Percentiles rank a stretch among this genome's conserved stretches.
phyloP scores from a whole-genome alignment of 2,329 filamentous ascomycete genomes.

The Fusarium sp. region DNA sequence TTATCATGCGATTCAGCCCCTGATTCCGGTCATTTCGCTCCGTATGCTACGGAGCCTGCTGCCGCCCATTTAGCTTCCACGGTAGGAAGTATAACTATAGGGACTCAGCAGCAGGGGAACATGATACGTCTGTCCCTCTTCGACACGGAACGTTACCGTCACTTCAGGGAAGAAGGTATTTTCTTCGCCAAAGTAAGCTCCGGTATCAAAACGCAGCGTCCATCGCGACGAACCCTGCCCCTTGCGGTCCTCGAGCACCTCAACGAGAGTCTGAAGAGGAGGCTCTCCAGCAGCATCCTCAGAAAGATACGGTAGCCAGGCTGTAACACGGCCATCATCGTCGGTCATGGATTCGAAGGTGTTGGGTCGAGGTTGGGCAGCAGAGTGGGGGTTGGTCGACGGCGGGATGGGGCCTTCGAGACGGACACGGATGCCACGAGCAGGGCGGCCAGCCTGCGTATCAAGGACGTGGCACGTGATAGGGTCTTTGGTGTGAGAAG shows the following conservation, averaged over 20 bases:
- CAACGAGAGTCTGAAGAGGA: constrained; percentile 66
- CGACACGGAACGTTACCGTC: constrained; percentile 63
- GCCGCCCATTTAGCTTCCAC: constrained; percentile 68
- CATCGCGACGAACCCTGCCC: constrained; percentile 64
- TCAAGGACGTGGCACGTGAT: constrained; percentile 92
- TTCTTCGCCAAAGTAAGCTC: constrained; percentile 73
- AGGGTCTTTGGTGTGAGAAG: constrained; percentile 61
- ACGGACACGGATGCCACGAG: constrained; percentile 71
- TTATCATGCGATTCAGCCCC: not conserved
- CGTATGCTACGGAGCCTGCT: not conserved
- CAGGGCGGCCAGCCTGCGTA: constrained; percentile 78
- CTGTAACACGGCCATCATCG: constrained; percentile 77
- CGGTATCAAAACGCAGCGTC: constrained; percentile 79
- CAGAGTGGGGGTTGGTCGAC: constrained; percentile 40
- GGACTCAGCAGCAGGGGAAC: constrained; percentile 81
- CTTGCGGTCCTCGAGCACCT: constrained; percentile 60
- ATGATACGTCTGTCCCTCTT: constrained; percentile 76
- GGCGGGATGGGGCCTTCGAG: constrained; percentile 60
- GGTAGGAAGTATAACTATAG: constrained; percentile 84
- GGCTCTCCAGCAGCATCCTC: constrained; percentile 64
- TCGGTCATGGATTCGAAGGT: constrained; percentile 77
- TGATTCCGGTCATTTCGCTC: not conserved
- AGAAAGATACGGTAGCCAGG: constrained; percentile 71
- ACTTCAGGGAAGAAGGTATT: constrained; percentile 72
- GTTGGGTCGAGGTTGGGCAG: constrained; percentile 49